phyloP scores from a whole-genome alignment of 2,329 filamentous ascomycete genomes.

The Colletotrichum siamense region DNA sequence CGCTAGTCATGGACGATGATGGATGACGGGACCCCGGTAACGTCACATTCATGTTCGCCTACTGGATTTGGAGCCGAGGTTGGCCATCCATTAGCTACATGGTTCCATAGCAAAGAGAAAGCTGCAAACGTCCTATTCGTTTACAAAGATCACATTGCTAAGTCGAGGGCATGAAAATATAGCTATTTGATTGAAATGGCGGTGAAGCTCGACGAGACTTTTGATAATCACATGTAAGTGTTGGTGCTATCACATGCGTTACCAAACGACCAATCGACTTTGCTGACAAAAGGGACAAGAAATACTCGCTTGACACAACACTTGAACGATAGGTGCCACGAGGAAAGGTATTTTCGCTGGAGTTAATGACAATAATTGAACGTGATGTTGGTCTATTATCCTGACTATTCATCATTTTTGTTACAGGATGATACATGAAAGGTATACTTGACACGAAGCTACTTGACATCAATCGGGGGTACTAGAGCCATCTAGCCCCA shows the following conservation, averaged over 20 bases:
- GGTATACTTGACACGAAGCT: not conserved
- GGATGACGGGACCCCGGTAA: too few relatives aligned
- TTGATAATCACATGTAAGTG: fast-evolving
- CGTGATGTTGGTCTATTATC: fast-evolving
- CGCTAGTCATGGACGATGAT: too few relatives aligned
- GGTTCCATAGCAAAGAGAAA: too few relatives aligned
- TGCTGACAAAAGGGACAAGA: not conserved
- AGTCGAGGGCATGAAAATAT: too few relatives aligned
- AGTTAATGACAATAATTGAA: fast-evolving
- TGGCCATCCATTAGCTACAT: too few relatives aligned
- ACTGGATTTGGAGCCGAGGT: too few relatives aligned
- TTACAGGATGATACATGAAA: fast-evolving
- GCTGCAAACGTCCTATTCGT: too few relatives aligned
- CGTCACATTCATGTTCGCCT: too few relatives aligned
- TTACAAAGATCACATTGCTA: too few relatives aligned
- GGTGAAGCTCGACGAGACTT: not conserved
- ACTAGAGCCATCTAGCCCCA: fast-evolving
- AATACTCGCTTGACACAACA: not conserved
- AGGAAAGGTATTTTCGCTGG: fast-evolving
- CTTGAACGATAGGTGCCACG: fast-evolving
- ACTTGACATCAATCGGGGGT: fast-evolving
- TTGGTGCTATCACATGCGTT: too few relatives aligned
- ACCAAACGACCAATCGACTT: fast-evolving
- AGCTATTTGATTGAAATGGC: too few relatives aligned
- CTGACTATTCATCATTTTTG: fast-evolving